phyloP scores from a whole-genome alignment of 2,329 filamentous ascomycete species.

The Fonsecaea pugnacius region DNA sequence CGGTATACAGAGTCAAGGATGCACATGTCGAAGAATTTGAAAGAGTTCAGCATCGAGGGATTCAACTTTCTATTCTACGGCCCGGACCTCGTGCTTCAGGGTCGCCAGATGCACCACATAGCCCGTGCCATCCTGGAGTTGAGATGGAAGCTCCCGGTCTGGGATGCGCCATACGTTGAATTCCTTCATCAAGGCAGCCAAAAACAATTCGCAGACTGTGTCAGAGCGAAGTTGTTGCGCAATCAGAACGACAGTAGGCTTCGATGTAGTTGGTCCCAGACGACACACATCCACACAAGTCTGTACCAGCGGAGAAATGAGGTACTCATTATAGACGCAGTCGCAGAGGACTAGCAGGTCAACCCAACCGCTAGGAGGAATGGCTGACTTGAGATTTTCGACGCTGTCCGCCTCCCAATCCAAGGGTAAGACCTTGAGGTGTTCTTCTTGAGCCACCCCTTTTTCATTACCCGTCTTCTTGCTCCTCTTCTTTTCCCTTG shows the following conservation, averaged over 20 bases:
- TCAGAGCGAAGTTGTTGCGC: slow-evolving; percentile 87
- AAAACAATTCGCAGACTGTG: slow-evolving; percentile 83
- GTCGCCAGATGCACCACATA: slow-evolving; percentile 83
- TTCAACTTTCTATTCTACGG: not conserved
- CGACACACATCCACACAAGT: slow-evolving; percentile 76
- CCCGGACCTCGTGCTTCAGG: slow-evolving; percentile 45
- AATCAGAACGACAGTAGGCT: slow-evolving; percentile 73
- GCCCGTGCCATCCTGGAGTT: slow-evolving; percentile 67
- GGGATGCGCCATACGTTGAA: slow-evolving; percentile 80
- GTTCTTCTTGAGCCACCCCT: slow-evolving; percentile 18
- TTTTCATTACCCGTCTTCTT: slow-evolving; percentile 30
- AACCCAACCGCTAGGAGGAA: slow-evolving; percentile 50
- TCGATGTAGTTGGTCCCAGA: slow-evolving; percentile 51
- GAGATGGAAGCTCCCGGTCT: slow-evolving; percentile 63
- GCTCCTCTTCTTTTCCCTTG: not conserved
- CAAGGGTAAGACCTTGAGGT: slow-evolving; percentile 53
- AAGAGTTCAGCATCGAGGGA: not conserved
- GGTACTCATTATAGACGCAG: slow-evolving; percentile 90
- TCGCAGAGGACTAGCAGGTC: slow-evolving; percentile 84
- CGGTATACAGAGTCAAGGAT: not conserved
- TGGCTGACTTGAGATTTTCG: slow-evolving; percentile 42
- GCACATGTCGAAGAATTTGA: not conserved
- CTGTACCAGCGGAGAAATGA: slow-evolving; percentile 80
- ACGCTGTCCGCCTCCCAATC: slow-evolving; percentile 77
- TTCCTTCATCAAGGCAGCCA: slow-evolving; percentile 65